phyloP scores from a whole-genome alignment of 2,329 filamentous ascomycete genomes.

The Teratosphaeria nubilosa region DNA sequence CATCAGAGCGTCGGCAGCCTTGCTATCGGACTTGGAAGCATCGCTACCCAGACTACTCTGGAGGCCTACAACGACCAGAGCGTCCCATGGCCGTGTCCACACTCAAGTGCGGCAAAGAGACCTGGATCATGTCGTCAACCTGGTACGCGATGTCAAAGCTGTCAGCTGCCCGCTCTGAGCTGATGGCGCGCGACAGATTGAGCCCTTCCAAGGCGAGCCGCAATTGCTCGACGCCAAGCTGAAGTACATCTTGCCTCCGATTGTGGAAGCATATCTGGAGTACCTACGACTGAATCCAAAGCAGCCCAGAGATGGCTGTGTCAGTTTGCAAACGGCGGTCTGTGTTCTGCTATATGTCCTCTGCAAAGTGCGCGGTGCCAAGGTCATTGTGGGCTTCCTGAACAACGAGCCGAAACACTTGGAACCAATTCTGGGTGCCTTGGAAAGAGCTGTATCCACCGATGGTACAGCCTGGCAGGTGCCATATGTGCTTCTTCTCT shows the following conservation, averaged over 20 bases:
- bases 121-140: conserved; percentile 29
- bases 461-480: conserved; percentile 58
- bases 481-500: conserved; percentile 75
- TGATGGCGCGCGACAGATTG: conserved; percentile 43
- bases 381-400: conserved; percentile 82
- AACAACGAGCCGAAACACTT: conserved; percentile 82
- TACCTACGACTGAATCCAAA: conserved; percentile 39
- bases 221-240: conserved; percentile 84
- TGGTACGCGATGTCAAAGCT: conserved; percentile 15
- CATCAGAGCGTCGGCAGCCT: conserved; percentile 31
- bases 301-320: conserved; percentile 10
- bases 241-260: conserved; percentile 59
- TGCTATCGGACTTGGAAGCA: conserved; percentile 24
- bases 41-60: conserved; percentile 36
- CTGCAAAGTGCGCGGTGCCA: conserved; percentile 89
- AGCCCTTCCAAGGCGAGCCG: conserved; percentile 89
- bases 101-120: conserved; percentile 30
- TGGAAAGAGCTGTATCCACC: conserved; percentile 48
- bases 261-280: conserved; percentile 67
- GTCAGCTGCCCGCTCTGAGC: not conserved
- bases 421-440: conserved; percentile 64
- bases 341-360: conserved; percentile 76
- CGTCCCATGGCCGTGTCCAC: conserved; percentile 22
- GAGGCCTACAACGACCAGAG: conserved; percentile 19
- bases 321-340: conserved; percentile 55